A percentile compares a stretch with the other conserved stretches of the same genome.
Conservation (phyloP, 1,284 basidiomycete species). For the Spongispora temasekensis region DNA sequence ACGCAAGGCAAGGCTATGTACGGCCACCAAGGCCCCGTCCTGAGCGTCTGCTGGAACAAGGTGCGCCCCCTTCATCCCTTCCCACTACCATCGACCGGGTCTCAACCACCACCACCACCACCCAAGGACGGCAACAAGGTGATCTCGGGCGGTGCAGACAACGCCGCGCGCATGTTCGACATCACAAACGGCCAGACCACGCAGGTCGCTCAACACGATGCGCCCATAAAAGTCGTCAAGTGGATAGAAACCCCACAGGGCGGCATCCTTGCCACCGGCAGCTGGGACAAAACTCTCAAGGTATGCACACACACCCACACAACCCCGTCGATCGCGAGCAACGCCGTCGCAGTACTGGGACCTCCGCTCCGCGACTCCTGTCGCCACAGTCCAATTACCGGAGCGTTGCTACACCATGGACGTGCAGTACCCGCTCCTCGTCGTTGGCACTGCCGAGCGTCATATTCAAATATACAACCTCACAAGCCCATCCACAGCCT, state of each 20-base stretch:
- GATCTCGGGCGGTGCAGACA: conserved; percentile 81
- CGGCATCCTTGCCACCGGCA: conserved; percentile 79
- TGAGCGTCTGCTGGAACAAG: conserved; percentile 81
- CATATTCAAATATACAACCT: conserved; percentile 90
- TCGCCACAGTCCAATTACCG: conserved; percentile 79
- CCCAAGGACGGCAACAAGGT: conserved; percentile 73
- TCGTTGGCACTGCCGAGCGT: conserved; percentile 92
- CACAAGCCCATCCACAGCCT: conserved; percentile 73
- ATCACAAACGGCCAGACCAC: conserved; percentile 65
- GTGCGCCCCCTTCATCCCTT: conserved; percentile 30
- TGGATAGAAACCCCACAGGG: conserved; percentile 70
- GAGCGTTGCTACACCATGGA: conserved; percentile 92
- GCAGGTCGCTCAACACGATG: conserved; percentile 81
- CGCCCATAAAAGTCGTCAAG: conserved; percentile 71
- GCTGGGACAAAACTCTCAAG: conserved; percentile 89
- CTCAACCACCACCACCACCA: conserved; percentile 14
- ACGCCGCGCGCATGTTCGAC: conserved; percentile 78
- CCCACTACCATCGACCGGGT: not conserved
- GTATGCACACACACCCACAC: conserved; percentile 37
- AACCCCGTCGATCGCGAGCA: not conserved
- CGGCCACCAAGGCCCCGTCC: conserved; percentile 75
- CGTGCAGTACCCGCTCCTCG: conserved; percentile 83
- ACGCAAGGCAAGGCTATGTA: conserved; percentile 79
- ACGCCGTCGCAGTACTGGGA: conserved; percentile 81
- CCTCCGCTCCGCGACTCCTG: conserved; percentile 68